A percentile compares a stretch with the other conserved stretches of the same genome.
These are phyloP conservation scores for Aspergillus tamarii DNA, from an alignment of 2,329 filamentous ascomycete genomes.

Conservation along the genomic window DNA sequence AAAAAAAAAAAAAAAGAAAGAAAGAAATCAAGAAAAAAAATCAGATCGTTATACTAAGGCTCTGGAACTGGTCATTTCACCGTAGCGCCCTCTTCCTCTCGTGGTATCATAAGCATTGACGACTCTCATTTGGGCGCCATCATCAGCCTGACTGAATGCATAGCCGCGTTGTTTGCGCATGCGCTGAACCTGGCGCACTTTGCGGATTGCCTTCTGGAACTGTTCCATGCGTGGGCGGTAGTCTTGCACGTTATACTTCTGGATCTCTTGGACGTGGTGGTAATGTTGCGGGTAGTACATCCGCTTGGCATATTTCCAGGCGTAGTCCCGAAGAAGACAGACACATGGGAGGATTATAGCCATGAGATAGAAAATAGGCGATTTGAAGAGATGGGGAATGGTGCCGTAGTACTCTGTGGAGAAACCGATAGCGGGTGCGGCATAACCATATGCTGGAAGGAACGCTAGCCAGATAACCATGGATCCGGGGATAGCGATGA, in stretches of 20 bases:
- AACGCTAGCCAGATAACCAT: constrained; percentile 91
- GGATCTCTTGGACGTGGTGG: constrained; percentile 98
- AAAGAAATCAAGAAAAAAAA: constrained; percentile 11
- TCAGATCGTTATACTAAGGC: constrained; percentile 28
- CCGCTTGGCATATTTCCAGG: constrained; percentile 95
- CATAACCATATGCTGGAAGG: constrained; percentile 81
- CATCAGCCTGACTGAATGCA: constrained; percentile 96
- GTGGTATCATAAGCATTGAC: constrained; percentile 98
- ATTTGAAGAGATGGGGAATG: constrained; percentile 76
- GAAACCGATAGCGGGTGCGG: constrained; percentile 79
- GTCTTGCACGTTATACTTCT: constrained; percentile 99
- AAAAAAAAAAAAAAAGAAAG: not conserved
- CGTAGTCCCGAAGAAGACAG: constrained; percentile 85
- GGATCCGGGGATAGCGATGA: constrained; percentile 92
- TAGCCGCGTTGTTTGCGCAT: constrained; percentile 99
- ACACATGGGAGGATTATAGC: constrained; percentile 76
- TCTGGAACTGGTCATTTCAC: constrained; percentile 80
- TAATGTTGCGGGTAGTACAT: constrained; percentile 97
- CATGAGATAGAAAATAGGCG: constrained; percentile 90
- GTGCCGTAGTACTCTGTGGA: constrained; percentile 85
- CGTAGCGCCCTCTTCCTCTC: constrained; percentile 84
- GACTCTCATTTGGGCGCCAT: constrained; percentile 84
- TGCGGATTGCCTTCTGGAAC: constrained; percentile 98
- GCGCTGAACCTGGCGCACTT: constrained; percentile 95
- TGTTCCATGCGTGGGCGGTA: constrained; percentile 99